Percentiles rank a stretch among this genome's conserved stretches.
Evolutionary conservation across 2,329 filamentous ascomycete species (phyloP).

Genomic region (Trematosphaeria pertusa): DNA sequence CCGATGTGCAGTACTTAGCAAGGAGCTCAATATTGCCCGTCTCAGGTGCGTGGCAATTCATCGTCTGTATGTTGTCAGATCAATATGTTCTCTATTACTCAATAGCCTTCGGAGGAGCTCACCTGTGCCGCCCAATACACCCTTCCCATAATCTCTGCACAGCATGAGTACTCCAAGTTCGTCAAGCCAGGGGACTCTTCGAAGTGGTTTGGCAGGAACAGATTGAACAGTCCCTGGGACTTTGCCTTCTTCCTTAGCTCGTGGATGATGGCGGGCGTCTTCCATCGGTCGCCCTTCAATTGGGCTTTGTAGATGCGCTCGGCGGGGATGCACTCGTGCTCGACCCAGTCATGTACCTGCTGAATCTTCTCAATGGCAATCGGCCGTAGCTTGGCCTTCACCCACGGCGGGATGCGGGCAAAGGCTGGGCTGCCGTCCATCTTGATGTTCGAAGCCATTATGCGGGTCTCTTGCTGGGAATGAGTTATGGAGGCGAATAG

Average conservation of each 20-base stretch:
- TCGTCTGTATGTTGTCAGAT: slow-evolving; percentile 39
- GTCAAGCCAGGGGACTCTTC: slow-evolving; percentile 54
- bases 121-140: slow-evolving; percentile 56
- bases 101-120: slow-evolving; percentile 9
- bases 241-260: slow-evolving; percentile 54
- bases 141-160: slow-evolving; percentile 56
- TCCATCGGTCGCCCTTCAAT: slow-evolving; percentile 43
- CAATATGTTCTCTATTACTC: too few species aligned
- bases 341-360: slow-evolving; percentile 53
- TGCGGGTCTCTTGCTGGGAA: slow-evolving; percentile 2
- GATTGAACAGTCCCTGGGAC: slow-evolving; percentile 48
- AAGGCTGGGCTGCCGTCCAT: slow-evolving; percentile 47
- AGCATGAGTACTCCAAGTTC: slow-evolving; percentile 56
- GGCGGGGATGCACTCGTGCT: slow-evolving; percentile 54
- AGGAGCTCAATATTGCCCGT: slow-evolving; percentile 62
- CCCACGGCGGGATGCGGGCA: slow-evolving; percentile 51
- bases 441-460: slow-evolving; percentile 25
- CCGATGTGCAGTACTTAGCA: slow-evolving; percentile 59
- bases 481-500: slow-evolving; percentile 14
- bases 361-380: slow-evolving; percentile 53
- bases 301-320: slow-evolving; percentile 54
- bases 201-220: slow-evolving; percentile 52
- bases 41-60: slow-evolving; percentile 57
- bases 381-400: slow-evolving; percentile 59
- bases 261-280: slow-evolving; percentile 51